Evolutionary conservation across 768 basidiomycete genomes (phyloP).

Genomic region (Russula foetens): DNA sequence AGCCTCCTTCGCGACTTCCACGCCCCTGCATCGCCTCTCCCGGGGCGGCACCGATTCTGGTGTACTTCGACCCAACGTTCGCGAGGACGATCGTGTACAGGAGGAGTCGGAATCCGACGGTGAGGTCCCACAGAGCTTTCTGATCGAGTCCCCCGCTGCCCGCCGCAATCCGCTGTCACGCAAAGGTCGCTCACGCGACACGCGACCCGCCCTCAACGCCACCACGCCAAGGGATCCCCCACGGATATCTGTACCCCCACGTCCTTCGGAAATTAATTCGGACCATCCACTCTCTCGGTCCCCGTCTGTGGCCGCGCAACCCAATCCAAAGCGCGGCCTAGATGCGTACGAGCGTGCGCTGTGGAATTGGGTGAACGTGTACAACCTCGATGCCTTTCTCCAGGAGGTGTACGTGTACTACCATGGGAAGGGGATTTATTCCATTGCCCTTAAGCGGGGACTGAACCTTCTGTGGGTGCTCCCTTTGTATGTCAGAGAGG

Average conservation of each 20-base stretch:
- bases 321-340: conserved; percentile 55
- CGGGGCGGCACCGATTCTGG: conserved; percentile 56
- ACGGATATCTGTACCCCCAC: conserved; percentile 54
- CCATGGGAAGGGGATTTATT: conserved; percentile 92
- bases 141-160: conserved; percentile 57
- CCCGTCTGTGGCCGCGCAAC: conserved; percentile 21
- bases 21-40: conserved; percentile 43
- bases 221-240: conserved; percentile 19
- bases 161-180: conserved; percentile 23
- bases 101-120: conserved; percentile 65
- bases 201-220: not conserved
- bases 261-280: conserved; percentile 54
- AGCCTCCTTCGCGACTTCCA: conserved; percentile 31
- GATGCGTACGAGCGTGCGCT: conserved; percentile 85
- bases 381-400: conserved; percentile 91
- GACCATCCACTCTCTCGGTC: conserved; percentile 26
- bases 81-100: conserved; percentile 52
- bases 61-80: conserved; percentile 62
- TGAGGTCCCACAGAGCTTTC: conserved; percentile 79
- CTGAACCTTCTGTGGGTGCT: conserved; percentile 87
- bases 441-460: conserved; percentile 82
- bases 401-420: conserved; percentile 97
- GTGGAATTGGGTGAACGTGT: conserved; percentile 99
- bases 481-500: conserved; percentile 17
- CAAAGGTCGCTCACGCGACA: conserved; percentile 33